phyloP scores from a whole-genome alignment of 192 early-diverging fungal genomes.

The Dispira simplex region DNA sequence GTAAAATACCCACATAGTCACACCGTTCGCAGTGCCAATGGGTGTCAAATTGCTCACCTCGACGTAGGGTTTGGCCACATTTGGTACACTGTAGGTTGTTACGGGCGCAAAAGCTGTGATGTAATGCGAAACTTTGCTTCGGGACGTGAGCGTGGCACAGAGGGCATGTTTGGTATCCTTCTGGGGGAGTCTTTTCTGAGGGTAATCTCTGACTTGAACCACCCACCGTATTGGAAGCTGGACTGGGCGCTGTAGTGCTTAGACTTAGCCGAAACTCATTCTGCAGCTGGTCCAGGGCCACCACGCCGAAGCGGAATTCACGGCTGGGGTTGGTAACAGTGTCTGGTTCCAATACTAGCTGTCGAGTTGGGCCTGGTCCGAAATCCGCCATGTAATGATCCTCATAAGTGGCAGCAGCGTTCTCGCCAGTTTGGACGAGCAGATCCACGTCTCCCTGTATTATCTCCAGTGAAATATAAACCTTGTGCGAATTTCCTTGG shows the following conservation, averaged over 20 bases:
- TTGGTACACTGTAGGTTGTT: constrained; percentile 54
- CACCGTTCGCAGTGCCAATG: constrained; percentile 84
- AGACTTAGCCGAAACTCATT: constrained; percentile 13
- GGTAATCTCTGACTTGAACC: neutral
- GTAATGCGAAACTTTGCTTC: constrained; percentile 38
- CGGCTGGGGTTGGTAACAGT: constrained; percentile 5
- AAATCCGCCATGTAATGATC: neutral
- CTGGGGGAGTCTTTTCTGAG: constrained; percentile 9
- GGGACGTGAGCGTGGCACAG: constrained; percentile 63
- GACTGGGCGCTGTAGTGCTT: constrained; percentile 1
- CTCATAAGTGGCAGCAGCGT: neutral
- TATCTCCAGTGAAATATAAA: neutral
- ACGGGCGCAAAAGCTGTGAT: constrained; percentile 61
- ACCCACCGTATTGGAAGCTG: neutral
- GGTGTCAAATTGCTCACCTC: constrained; percentile 31
- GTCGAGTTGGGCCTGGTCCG: neutral
- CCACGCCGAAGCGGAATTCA: constrained; percentile 1
- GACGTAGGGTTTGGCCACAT: constrained; percentile 54
- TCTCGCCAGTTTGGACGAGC: neutral
- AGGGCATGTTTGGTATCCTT: constrained; percentile 31
- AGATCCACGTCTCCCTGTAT: neutral
- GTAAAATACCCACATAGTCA: constrained; percentile 27
- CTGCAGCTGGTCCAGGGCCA: constrained; percentile 14
- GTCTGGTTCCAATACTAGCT: constrained; percentile 7
- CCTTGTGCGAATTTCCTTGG: neutral